A percentile compares a stretch with the other conserved stretches of the same genome.
phyloP scores from a whole-genome alignment of 2,329 filamentous ascomycete genomes.

The Aspergillus brasiliensis region DNA sequence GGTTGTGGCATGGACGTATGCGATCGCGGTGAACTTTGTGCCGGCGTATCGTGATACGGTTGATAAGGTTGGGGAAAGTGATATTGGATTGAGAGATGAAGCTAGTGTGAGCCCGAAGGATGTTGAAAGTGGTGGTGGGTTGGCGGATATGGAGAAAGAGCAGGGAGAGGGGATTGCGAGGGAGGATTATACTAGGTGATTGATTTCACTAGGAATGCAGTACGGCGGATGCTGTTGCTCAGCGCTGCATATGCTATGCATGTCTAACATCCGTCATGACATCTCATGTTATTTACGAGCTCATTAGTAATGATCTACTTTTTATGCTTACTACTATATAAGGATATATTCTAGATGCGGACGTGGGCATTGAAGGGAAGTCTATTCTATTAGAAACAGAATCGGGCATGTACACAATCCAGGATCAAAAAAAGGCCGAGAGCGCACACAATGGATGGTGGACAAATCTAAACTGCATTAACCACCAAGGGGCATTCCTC shows the following conservation, averaged over 20 bases:
- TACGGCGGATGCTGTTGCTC: no score
- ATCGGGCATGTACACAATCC: background rate
- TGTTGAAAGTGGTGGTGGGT: conserved; percentile 13
- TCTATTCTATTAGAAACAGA: conserved; percentile 14
- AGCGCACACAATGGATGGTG: background rate
- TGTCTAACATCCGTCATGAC: background rate
- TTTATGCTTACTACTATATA: no score
- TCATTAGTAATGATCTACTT: background rate
- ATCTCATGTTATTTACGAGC: background rate
- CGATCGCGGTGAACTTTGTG: conserved; percentile 66
- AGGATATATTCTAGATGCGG: background rate
- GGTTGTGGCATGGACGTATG: conserved; percentile 58
- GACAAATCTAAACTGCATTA: conserved; percentile 4
- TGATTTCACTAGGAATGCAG: no score
- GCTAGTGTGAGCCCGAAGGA: conserved; percentile 24
- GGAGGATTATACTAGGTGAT: background rate
- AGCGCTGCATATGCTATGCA: no score
- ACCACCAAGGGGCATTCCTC: conserved; percentile 12
- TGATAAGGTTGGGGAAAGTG: conserved; percentile 56
- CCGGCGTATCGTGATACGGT: conserved; percentile 64
- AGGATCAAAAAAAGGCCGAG: background rate
- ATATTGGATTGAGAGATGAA: conserved; percentile 44
- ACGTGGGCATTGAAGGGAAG: background rate
- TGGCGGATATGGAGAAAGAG: conserved; percentile 11
- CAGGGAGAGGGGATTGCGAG: conserved; percentile 8